Percentiles rank a stretch among this genome's conserved stretches.
Evolutionary conservation across 148 eudicot genomes (phyloP).

Genomic region (Euryodendron excelsum): DNA sequence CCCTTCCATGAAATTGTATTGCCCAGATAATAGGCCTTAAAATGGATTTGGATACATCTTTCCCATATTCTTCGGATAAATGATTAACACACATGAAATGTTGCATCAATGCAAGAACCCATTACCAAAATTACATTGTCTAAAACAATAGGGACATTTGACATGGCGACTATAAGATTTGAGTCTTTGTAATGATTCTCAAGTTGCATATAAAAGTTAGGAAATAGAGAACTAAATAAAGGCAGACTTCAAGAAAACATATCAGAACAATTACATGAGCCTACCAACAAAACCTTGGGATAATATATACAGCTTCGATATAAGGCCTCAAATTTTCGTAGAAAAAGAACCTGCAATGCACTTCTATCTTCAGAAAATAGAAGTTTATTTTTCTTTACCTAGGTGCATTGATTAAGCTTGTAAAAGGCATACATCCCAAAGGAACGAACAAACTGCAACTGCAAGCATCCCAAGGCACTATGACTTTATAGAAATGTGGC

Average conservation of each 20-base stretch:
- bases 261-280: not conserved
- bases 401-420: no score
- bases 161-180: not conserved
- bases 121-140: not conserved
- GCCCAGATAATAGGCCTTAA: not conserved
- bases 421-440: no score
- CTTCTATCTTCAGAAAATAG: not conserved
- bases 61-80: not conserved
- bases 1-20: not conserved
- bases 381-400: not conserved
- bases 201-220: not conserved
- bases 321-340: not conserved
- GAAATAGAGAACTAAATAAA: slow-evolving; percentile 4
- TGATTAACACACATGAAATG: not conserved
- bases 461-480: not conserved
- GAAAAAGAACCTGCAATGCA: not conserved
- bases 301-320: not conserved
- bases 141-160: not conserved
- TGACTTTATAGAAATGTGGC: not conserved
- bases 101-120: not conserved
- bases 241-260: no score
- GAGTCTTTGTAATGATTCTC: not conserved
- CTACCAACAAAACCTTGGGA: not conserved
- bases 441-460: not conserved
- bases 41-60: not conserved